Percentiles rank a stretch among this genome's conserved stretches.
Evolutionary conservation across 257 asterid genomes (phyloP).

Genomic region (Handroanthus guayacan): DNA sequence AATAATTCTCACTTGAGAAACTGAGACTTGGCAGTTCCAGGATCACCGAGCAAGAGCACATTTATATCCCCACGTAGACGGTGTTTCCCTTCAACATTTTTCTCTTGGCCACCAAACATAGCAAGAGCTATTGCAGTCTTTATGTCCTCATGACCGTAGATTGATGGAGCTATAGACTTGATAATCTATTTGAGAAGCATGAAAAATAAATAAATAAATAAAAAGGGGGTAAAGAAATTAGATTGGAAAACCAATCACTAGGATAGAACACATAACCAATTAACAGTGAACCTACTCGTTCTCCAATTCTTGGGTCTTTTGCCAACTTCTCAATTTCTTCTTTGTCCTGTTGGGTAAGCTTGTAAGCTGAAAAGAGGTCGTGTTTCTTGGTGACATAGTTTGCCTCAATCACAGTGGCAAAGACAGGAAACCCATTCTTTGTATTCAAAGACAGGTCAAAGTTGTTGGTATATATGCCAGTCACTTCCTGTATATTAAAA

Average conservation of each 20-base stretch:
- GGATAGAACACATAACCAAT: neutral
- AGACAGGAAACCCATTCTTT: slow-evolving; percentile 98
- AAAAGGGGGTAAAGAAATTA: neutral
- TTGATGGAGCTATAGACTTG: slow-evolving; percentile 97
- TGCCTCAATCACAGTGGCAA: slow-evolving; percentile 99
- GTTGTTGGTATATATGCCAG: slow-evolving; percentile 96
- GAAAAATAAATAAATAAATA: slow-evolving; percentile 2
- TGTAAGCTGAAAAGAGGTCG: slow-evolving; percentile 96
- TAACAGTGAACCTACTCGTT: slow-evolving; percentile 61
- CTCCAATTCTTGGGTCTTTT: slow-evolving; percentile 97
- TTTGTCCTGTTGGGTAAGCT: slow-evolving; percentile 96
- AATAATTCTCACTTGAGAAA: slow-evolving; percentile 77
- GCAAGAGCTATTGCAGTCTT: slow-evolving; percentile 98
- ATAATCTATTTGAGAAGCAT: slow-evolving; percentile 52
- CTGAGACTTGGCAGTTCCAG: slow-evolving; percentile 99
- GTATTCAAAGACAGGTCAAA: slow-evolving; percentile 95
- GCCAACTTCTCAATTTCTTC: slow-evolving; percentile 95
- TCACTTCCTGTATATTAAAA: slow-evolving; percentile 77
- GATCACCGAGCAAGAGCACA: slow-evolving; percentile 95
- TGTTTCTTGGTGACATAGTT: slow-evolving; percentile 93
- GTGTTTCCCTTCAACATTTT: slow-evolving; percentile 92
- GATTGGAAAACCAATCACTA: slow-evolving; percentile 6
- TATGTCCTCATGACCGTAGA: slow-evolving; percentile 96
- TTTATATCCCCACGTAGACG: slow-evolving; percentile 94
- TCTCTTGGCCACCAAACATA: slow-evolving; percentile 99